Evolutionary conservation across 495 filamentous ascomycete species (phyloP).

Genomic region (Hypoxylon intermedium): DNA sequence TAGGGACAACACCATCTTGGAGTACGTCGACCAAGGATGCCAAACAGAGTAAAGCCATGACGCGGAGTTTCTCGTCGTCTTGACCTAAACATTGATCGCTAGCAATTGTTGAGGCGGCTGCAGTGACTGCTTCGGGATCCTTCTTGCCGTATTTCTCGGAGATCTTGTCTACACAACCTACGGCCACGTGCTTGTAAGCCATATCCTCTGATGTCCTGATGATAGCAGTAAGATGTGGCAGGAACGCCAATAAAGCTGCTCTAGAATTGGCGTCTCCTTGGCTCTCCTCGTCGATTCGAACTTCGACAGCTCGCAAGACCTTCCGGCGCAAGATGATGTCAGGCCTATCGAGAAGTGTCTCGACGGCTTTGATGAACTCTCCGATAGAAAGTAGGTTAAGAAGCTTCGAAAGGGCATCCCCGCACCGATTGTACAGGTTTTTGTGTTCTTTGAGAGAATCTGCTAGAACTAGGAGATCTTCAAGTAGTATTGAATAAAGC

Average conservation of each 20-base stretch:
- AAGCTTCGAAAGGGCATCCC: slow-evolving; percentile 73
- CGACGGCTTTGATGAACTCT: slow-evolving; percentile 85
- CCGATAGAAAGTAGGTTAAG: slow-evolving; percentile 79
- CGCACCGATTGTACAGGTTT: slow-evolving; percentile 67
- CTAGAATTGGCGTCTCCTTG: slow-evolving; percentile 70
- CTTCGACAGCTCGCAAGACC: slow-evolving; percentile 78
- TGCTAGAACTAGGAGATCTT: slow-evolving; percentile 67
- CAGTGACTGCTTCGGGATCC: slow-evolving; percentile 68
- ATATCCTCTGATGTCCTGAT: slow-evolving; percentile 73
- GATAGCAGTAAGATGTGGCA: slow-evolving; percentile 76
- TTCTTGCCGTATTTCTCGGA: slow-evolving; percentile 91
- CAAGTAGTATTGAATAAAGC: slow-evolving; percentile 74
- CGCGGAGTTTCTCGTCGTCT: slow-evolving; percentile 71
- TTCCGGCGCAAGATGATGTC: slow-evolving; percentile 76
- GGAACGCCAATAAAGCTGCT: slow-evolving; percentile 73
- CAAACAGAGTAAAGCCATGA: slow-evolving; percentile 85
- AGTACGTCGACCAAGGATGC: slow-evolving; percentile 87
- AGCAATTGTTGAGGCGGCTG: slow-evolving; percentile 77
- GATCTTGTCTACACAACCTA: slow-evolving; percentile 88
- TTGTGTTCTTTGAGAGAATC: slow-evolving; percentile 66
- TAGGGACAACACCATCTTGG: slow-evolving; percentile 80
- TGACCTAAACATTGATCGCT: slow-evolving; percentile 76
- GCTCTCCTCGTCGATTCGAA: slow-evolving; percentile 72
- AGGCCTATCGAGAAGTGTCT: slow-evolving; percentile 74
- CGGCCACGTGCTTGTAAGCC: slow-evolving; percentile 77